Evolutionary conservation across 345 rosid genomes (phyloP), one percentile per base, ranked within the genome.

Genomic region (Trapa bicornis): DNA sequence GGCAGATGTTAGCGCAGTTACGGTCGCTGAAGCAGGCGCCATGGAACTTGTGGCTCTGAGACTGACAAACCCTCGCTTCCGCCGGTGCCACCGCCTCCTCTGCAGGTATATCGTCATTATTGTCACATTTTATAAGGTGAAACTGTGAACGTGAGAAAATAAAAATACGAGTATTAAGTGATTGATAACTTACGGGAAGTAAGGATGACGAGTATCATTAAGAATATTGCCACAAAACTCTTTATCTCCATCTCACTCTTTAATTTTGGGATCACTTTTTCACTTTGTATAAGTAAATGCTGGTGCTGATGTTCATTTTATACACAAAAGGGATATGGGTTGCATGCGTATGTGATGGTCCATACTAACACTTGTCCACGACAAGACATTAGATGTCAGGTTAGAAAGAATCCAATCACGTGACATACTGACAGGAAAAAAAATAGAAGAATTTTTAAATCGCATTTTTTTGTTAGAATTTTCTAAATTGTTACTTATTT

Each of bases 1-100:
- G 72, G 58, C 84, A 81, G 37, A 81, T 75, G 58, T 61, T 4
- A 61, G 78, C 81, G 62, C 81, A 80, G 78, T 75, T 75, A 72
- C 71, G 76, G 73, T 65, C 29, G 35, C 65, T 43, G 8, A 4
- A 0, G 76, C 84, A 81, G 13, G 69, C 10, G 14, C 80, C 76
- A 5, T 69, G 74, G 68, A 73, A 81, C 37, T 66, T 45, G 45
- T 69, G 81, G 75, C 84, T 81, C 72, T 70, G 69, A 8, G 80
- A 78, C 64, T 71, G 32, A 57, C 84, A 80, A 2, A 73, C 43
- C 67, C 81, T 73, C 1, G 71, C 84, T 67, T 75, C 81, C 3
- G 73, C 35, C 50, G 65, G 68, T 43, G 70, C 61, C 71, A 76
- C 73, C 71, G 29, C 54, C 38, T 73, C 81, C 56, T 68, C 77